Evolutionary conservation across 2,329 filamentous ascomycete genomes (phyloP).

Genomic region (Pseudocercospora crystallina): DNA sequence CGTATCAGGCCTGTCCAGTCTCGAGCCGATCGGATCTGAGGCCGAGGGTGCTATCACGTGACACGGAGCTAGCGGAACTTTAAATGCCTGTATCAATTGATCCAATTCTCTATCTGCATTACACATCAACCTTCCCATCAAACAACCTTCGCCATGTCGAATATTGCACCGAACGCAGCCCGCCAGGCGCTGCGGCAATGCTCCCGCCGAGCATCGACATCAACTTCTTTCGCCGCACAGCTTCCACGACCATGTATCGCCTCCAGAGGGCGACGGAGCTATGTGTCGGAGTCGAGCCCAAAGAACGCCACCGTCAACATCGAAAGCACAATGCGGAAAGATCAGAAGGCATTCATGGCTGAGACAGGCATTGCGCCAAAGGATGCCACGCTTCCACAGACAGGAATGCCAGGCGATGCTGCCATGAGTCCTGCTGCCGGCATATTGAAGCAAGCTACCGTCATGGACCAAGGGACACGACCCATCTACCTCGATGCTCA

Average conservation of each 20-base stretch:
- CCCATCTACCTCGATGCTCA: constrained; percentile 99
- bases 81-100: no score
- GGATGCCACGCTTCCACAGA: constrained; percentile 60
- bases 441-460: constrained; percentile 84
- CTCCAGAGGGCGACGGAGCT: constrained; percentile 50
- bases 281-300: constrained; percentile 81
- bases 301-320: constrained; percentile 77
- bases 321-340: constrained; percentile 80
- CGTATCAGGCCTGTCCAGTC: no score
- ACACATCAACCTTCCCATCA: constrained; percentile 8
- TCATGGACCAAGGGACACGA: constrained; percentile 88
- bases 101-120: neutral
- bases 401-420: constrained; percentile 60
- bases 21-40: no score
- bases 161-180: constrained; percentile 63
- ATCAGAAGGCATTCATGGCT: constrained; percentile 74
- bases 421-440: constrained; percentile 72
- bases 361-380: constrained; percentile 56
- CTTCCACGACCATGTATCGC: constrained; percentile 43
- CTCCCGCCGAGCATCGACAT: constrained; percentile 48
- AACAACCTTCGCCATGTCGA: constrained; percentile 41
- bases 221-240: constrained; percentile 41
- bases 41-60: no score
- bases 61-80: no score
- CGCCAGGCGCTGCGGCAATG: constrained; percentile 70